Conservation (phyloP, 495 filamentous ascomycete genomes). For the Geopyxis carbonaria region DNA sequence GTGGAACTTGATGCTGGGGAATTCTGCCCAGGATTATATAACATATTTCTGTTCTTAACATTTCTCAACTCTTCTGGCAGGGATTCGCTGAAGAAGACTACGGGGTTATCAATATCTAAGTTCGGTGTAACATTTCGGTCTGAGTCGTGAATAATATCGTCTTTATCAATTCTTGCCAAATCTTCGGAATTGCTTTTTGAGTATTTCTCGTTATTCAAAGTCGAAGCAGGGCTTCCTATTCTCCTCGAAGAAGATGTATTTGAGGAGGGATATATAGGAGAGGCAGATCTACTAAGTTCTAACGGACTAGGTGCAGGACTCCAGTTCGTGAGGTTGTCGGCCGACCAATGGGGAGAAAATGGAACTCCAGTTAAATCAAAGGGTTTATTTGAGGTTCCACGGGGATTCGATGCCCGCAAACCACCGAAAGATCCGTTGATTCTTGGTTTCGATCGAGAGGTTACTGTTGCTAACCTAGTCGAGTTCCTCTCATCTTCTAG, state of each 20-base stretch:
- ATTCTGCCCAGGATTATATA: not conserved
- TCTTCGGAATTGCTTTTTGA: too few relatives aligned
- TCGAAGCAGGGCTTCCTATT: not conserved
- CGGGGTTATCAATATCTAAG: too few relatives aligned
- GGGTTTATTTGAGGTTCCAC: too few relatives aligned
- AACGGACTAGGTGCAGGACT: not conserved
- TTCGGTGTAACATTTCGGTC: too few relatives aligned
- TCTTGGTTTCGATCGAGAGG: too few relatives aligned
- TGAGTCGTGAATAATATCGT: too few relatives aligned
- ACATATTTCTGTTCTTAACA: not conserved
- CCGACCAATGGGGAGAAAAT: slow-evolving; percentile 3
- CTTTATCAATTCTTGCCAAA: too few relatives aligned
- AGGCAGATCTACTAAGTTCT: not conserved
- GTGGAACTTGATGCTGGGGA: not conserved
- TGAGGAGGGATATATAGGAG: not conserved
- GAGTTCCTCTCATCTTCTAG: too few relatives aligned
- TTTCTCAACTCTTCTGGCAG: not conserved
- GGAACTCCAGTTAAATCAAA: not conserved
- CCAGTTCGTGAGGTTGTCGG: not conserved
- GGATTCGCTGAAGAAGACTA: too few relatives aligned
- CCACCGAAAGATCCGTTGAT: too few relatives aligned
- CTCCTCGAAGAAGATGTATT: not conserved
- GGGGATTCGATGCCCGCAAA: too few relatives aligned
- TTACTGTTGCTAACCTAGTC: too few relatives aligned
- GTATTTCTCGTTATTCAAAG: not conserved